Evolutionary conservation across 177 flowering plant genomes (phyloP), one percentile per base, ranked within the genome.

Genomic region (Tripterygium wilfordii): DNA sequence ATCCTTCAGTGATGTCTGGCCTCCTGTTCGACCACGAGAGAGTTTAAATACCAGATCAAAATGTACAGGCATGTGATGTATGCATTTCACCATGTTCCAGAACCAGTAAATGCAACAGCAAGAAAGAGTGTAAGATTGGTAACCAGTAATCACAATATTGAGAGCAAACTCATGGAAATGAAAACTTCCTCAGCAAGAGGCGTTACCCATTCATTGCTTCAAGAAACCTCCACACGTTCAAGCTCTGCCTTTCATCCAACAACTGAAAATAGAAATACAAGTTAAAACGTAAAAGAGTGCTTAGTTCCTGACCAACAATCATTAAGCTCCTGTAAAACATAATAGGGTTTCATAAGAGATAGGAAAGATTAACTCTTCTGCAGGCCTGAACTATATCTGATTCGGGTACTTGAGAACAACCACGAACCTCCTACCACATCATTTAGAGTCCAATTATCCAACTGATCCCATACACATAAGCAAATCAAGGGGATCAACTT

Each of bases 301-400:
- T 15, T 14, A 8, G n/a, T 7, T 24, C 25, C 29, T 2, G 13
- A 45, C n/a, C 24, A n/a, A 15, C 3, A 3, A 10, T 7, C 3
- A 5, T 29, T 10, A 10, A 9, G 22, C 5, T 23, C 13, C 10
- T 1, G 7, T 31, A 22, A 50, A 10, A 33, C 29, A 13, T 12
- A 12, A n/a, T n/a, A n/a, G n/a, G n/a, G n/a, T n/a, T n/a, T n/a
- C n/a, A n/a, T n/a, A 20, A 33, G 14, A 31, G 17, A 45, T 54
- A 44, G 19, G 51, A 24, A 29, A 41, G 29, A 75, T 89, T 70
- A n/a, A 91, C 98, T 60, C 80, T 80, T 81, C 88, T 65, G 69
- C 98, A 91, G 57, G 95, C 82, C 64, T 72, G 83, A 57, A 82
- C 87, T 25, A 86, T 72, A 50, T 80, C 99, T 6, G 96, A 92